Conservation (phyloP, 2,329 filamentous ascomycete genomes). For the Apiospora rasikravindrae region DNA sequence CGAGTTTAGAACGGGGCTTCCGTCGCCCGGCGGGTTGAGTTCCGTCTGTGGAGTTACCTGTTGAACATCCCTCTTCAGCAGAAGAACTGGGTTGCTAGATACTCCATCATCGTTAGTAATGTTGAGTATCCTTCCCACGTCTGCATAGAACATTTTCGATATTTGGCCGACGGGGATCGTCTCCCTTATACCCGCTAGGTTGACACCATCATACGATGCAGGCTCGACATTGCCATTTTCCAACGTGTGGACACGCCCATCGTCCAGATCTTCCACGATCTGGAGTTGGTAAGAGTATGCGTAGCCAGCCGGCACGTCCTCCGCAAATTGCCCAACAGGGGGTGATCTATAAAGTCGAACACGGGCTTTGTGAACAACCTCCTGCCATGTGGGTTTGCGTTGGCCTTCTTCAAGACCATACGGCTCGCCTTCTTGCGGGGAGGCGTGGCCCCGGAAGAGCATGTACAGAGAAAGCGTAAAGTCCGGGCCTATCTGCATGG, state of each 20-base stretch:
- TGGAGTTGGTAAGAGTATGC: constrained; percentile 76
- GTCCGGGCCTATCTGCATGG: constrained; percentile 83
- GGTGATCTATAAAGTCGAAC: constrained; percentile 80
- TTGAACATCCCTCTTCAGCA: constrained; percentile 74
- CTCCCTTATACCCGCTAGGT: constrained; percentile 55
- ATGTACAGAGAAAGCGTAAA: constrained; percentile 93
- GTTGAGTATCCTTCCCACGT: constrained; percentile 87
- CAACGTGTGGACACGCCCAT: constrained; percentile 58
- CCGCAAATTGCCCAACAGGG: constrained; percentile 19
- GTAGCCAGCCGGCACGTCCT: constrained; percentile 20
- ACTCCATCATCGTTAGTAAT: constrained; percentile 66
- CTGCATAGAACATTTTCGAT: constrained; percentile 91
- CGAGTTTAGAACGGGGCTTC: neutral
- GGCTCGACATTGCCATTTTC: constrained; percentile 37
- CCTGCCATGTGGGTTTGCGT: constrained; percentile 84
- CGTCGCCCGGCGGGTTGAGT: constrained; percentile 22
- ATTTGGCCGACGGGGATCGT: constrained; percentile 63
- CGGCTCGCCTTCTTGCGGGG: constrained; percentile 51
- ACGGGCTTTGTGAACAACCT: constrained; percentile 91
- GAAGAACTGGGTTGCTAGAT: constrained; percentile 73
- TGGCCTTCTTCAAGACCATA: constrained; percentile 58
- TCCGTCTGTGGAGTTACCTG: constrained; percentile 37
- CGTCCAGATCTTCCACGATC: constrained; percentile 79
- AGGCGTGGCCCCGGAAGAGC: constrained; percentile 83
- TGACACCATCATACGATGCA: constrained; percentile 46